Percentiles rank a stretch among this genome's conserved stretches.
phyloP scores from a whole-genome alignment of 805 yeast species.

The Lipomyces spencermartinsiae region DNA sequence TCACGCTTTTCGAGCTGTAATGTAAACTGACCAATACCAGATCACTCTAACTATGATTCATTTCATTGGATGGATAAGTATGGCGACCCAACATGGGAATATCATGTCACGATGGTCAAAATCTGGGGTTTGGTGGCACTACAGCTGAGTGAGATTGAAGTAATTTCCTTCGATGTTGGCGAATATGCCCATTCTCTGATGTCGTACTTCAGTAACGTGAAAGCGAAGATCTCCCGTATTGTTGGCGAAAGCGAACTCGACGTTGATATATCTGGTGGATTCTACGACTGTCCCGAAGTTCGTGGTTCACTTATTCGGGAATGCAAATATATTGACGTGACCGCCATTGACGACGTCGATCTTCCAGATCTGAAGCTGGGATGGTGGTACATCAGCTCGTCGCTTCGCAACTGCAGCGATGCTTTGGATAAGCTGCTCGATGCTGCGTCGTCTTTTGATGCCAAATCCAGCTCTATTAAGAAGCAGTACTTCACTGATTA shows the following conservation, averaged over 20 bases:
- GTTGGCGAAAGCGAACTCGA: constrained; percentile 34
- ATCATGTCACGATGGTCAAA: constrained; percentile 63
- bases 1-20: not conserved
- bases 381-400: constrained; percentile 35
- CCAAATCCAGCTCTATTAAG: constrained; percentile 55
- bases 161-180: constrained; percentile 52
- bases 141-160: constrained; percentile 56
- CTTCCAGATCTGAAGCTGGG: constrained; percentile 32
- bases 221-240: constrained; percentile 47
- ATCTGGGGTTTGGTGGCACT: constrained; percentile 58
- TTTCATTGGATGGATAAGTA: constrained; percentile 69
- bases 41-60: constrained; percentile 67
- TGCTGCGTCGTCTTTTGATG: constrained; percentile 55
- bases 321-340: constrained; percentile 8
- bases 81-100: constrained; percentile 68
- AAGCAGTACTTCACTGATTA: constrained; percentile 64
- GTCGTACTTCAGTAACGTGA: constrained; percentile 50
- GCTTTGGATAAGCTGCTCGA: constrained; percentile 40
- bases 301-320: constrained; percentile 11
- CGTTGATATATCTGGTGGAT: constrained; percentile 17
- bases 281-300: constrained; percentile 19
- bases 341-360: constrained; percentile 11
- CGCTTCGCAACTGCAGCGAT: constrained; percentile 35
- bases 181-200: constrained; percentile 52
- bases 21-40: constrained; percentile 38